Evolutionary conservation across 2,329 filamentous ascomycete species (phyloP).

Genomic region (Talaromyces rugulosus): DNA sequence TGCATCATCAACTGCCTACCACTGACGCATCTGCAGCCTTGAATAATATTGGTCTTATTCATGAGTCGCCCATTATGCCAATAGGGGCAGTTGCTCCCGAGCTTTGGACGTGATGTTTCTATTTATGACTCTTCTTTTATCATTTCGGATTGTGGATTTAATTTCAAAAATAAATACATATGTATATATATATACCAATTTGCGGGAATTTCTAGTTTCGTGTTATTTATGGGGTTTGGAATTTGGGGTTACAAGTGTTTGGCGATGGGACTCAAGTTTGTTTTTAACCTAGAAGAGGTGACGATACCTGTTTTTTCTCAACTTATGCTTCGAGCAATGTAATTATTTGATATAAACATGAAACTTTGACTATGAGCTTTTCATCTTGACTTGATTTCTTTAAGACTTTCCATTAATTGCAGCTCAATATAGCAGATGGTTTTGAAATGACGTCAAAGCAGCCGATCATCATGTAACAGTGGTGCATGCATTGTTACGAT

Average conservation of each 20-base stretch:
- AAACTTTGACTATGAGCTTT: not conserved
- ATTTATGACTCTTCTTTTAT: not conserved
- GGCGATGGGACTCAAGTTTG: not conserved
- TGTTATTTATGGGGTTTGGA: not conserved
- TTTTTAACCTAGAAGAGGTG: not conserved
- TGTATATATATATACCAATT: constrained; percentile 1
- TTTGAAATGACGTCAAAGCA: not conserved
- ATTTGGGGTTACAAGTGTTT: not conserved
- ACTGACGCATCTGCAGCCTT: constrained; percentile 23
- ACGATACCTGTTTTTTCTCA: not conserved
- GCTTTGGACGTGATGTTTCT: constrained; percentile 28
- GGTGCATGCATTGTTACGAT: too few relatives aligned
- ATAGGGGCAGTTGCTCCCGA: constrained; percentile 31
- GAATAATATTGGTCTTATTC: constrained; percentile 26
- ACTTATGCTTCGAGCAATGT: not conserved
- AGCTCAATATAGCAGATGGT: not conserved
- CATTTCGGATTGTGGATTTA: not conserved
- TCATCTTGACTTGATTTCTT: not conserved
- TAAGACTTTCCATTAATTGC: not conserved
- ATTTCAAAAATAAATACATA: not conserved
- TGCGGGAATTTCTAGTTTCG: not conserved
- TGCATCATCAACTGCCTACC: constrained; percentile 25
- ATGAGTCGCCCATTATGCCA: constrained; percentile 29
- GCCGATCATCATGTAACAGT: too few relatives aligned
- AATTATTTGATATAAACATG: not conserved